Base-by-base conservation (phyloP, 768 basidiomycete species). In the Boletus pseudo-olivaceus region DNA sequence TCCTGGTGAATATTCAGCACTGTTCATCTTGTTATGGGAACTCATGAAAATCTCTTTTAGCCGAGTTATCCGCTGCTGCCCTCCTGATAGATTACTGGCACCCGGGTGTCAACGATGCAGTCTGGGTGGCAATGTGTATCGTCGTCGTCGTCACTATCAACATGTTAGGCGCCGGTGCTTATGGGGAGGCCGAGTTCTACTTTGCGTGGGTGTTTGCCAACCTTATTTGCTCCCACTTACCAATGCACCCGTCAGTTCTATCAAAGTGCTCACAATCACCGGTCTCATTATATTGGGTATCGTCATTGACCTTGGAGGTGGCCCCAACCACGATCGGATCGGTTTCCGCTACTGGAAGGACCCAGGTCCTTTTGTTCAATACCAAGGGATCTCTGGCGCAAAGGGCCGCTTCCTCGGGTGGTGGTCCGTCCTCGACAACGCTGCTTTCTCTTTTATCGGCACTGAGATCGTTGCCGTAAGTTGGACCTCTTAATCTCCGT, bases 391-490 rank as follows among this genome's bases (percentile, higher is more conserved):
- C 20, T 7, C 63, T 4, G 95, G 95, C 4, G 56, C 80, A 3
- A 82, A 80, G 60, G 94, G 93, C 9, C 82, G 76, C 26, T 97
- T 98, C 79, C 78, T 85, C 19, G 87, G 81, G 23, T 84, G 77
- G 73, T 85, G 80, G 79, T 69, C 81, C 0, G 86, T 87, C 53
- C 73, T 96, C 72, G 84, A 85, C 7, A 88, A 94, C 60, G 95
- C 95, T 4, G 93, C 91, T 14, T 97, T 95, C 77, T 93, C 91
- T 11, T 95, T 79, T 70, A 93, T 94, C 55, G 95, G 94, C 15
- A 94, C 93, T 7, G 95, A 98, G 70, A 93, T 96, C 65, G 93
- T 96, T 39, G 92, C 90, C 29, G 87, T 90, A 74, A 62, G 82
- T 75, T 6, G 41, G 17, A 12, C 42, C 26, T n/a, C 32, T 29